Conservation (phyloP, 225 moss, liverwort and hornwort genomes). For the Ulota crispa region DNA sequence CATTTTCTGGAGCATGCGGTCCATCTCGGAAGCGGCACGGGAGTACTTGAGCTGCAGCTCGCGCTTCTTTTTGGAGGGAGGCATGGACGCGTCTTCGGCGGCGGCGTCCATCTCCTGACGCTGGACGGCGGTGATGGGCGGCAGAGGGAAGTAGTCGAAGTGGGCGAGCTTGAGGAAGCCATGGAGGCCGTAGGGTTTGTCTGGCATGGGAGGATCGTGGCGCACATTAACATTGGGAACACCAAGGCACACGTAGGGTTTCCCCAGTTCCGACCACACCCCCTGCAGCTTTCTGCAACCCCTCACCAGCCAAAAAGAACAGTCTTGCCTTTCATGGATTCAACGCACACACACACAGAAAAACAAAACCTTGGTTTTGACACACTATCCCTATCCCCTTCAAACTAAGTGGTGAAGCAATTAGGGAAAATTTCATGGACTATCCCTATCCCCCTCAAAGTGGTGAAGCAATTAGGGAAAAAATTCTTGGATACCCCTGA, state of each 20-base stretch:
- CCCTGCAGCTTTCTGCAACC: conserved; percentile 76
- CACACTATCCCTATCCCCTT: no score
- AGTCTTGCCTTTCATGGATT: conserved; percentile 15
- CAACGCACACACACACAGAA: background rate
- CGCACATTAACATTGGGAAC: conserved; percentile 57
- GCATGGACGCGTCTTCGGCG: conserved; percentile 21
- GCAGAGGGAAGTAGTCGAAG: conserved; percentile 60
- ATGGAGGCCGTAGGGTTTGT: conserved; percentile 35
- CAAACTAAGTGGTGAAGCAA: no score
- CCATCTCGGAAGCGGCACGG: conserved; percentile 47
- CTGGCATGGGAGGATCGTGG: conserved; percentile 61
- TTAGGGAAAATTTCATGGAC: no score
- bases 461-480: no score
- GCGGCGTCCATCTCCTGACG: conserved; percentile 33
- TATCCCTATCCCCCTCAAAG: no score
- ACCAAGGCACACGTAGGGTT: conserved; percentile 72
- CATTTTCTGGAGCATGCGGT: conserved; percentile 84
- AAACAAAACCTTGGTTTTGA: background rate
- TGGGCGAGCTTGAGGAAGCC: conserved; percentile 35
- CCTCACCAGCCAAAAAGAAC: background rate
- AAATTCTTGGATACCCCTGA: no score
- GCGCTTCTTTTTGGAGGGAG: conserved; percentile 44
- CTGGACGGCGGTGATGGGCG: conserved; percentile 33
- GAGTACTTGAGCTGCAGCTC: conserved; percentile 55
- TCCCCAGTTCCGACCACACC: conserved; percentile 81